Base-by-base conservation (phyloP, 176 grass and related monocot species). In the Hyparrhenia diplandra region DNA sequence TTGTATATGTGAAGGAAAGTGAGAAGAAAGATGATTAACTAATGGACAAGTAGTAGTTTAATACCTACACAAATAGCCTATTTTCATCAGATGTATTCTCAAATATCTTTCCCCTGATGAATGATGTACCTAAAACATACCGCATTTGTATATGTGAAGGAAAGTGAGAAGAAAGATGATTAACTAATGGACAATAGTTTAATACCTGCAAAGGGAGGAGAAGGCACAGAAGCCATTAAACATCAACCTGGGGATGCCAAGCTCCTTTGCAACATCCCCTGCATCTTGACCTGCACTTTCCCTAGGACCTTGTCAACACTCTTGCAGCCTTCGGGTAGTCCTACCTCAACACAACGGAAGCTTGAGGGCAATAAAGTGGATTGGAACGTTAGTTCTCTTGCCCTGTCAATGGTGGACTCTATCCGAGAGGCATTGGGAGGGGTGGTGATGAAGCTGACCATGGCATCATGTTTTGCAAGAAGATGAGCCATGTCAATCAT, bases 401-500 rank as follows among this genome's bases (percentile, higher is more conserved):
- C 70, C 29, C 36, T 60, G 13, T 80, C 69, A 18, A 84, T 87
- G 52, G 83, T 76, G 57, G 78, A 64, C 28, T 75, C 77, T 14
- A 92, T 88, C 52, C 87, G 57, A 24, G 66, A 8, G 0, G 82
- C 74, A 60, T 95, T 95, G 54, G 40, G 60, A 1, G 75, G 70
- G 17, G 82, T 88, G 18, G 78, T 95, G 41, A 92, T 59, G 73
- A 90, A 86, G 58, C 76, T 92, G 32, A 88, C 71, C 17, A 68
- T 37, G 55, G 78, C 68, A 0, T 81, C 84, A 5, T 76, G 67
- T 20, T 76, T 32, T 68, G 86, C 80, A 18, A 94, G 71, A 72
- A 87, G 72, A 52, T 83, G 86, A 1, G 88, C 91, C 39, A 90
- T 93, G 78, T 93, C 88, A 32, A 83, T 57, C 71, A 82, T 91